phyloP scores from a whole-genome alignment of 495 filamentous ascomycete genomes.

The Beverwykella pulmonaria region DNA sequence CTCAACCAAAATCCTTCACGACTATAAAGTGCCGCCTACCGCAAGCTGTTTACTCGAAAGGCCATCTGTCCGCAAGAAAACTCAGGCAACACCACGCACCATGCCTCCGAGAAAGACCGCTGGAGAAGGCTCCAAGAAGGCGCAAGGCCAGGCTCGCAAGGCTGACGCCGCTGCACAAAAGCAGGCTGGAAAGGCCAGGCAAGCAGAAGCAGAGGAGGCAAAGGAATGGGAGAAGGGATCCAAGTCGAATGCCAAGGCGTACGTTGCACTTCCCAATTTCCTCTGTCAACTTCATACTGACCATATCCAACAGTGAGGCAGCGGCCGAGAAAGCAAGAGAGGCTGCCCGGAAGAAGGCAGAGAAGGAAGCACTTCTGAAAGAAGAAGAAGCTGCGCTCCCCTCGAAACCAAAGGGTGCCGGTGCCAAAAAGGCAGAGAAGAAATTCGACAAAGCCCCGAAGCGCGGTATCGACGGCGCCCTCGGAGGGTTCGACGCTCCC shows the following conservation, averaged over 20 bases:
- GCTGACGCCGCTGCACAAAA: slow-evolving; percentile 82
- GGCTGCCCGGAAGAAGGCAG: slow-evolving; percentile 82
- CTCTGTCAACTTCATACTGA: neutral
- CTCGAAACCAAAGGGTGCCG: slow-evolving; percentile 60
- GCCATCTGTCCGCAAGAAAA: neutral
- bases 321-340: slow-evolving; percentile 86
- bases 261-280: slow-evolving; percentile 38
- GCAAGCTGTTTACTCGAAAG: neutral
- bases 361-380: slow-evolving; percentile 77
- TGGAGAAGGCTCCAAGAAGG: slow-evolving; percentile 80
- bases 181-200: slow-evolving; percentile 68
- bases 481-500: slow-evolving; percentile 44
- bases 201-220: slow-evolving; percentile 68
- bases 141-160: slow-evolving; percentile 86
- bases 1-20: neutral
- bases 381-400: slow-evolving; percentile 75
- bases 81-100: neutral
- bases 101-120: slow-evolving; percentile 68
- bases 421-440: slow-evolving; percentile 65
- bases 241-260: slow-evolving; percentile 87
- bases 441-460: slow-evolving; percentile 53
- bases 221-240: slow-evolving; percentile 81
- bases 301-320: slow-evolving; percentile 63
- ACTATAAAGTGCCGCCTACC: neutral
- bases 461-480: slow-evolving; percentile 52